Base-by-base conservation (phyloP, 2,329 filamentous ascomycete species). In the Botryotinia calthae region DNA sequence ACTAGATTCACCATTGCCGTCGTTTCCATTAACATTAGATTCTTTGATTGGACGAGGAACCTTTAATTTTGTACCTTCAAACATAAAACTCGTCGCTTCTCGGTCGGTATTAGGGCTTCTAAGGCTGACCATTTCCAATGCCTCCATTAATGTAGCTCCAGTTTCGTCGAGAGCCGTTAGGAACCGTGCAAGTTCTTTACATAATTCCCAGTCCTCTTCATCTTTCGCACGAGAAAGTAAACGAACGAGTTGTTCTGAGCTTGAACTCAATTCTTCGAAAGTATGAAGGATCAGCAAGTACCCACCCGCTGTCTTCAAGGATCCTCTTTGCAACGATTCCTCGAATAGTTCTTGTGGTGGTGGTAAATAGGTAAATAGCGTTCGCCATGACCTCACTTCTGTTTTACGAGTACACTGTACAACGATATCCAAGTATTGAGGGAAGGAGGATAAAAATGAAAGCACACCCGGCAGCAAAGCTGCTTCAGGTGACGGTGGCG, bases 341-440 rank as follows among this genome's bases (percentile, higher is more conserved):
- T 99, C 95, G 78, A 99, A 99, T 0, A 99, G 87, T 77, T 96
- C 93, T 78, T 94, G 91, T 6, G 95, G 93, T 1, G 95, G 93
- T 0, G 96, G 96, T 1, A 99, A 86, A 79, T 98, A 94, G 7
- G 91, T 90, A 81, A 99, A 99, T 1, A 99, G 86, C 0, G 96
- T 98, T 74, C 92, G 90, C 96, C 96, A 99, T 72, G 94, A 97
- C 56, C 95, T 90, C 12, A 97, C 90, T 80, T 99, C 96, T 0
- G 96, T 99, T 83, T 99, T 99, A 71, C 96, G 91, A 1, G 96
- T 98, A 83, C 96, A 99, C 82, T 97, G 96, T 31, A 99, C 92
- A 37, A 99, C 91, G 73, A 98, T 96, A 79, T 98, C 95, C 25
- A 98, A 89, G 79, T 98, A 99, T 73, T 94, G 89, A 72, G 90